phyloP scores from a whole-genome alignment of 2,329 filamentous ascomycete genomes.

The Celoporthe dispersa region DNA sequence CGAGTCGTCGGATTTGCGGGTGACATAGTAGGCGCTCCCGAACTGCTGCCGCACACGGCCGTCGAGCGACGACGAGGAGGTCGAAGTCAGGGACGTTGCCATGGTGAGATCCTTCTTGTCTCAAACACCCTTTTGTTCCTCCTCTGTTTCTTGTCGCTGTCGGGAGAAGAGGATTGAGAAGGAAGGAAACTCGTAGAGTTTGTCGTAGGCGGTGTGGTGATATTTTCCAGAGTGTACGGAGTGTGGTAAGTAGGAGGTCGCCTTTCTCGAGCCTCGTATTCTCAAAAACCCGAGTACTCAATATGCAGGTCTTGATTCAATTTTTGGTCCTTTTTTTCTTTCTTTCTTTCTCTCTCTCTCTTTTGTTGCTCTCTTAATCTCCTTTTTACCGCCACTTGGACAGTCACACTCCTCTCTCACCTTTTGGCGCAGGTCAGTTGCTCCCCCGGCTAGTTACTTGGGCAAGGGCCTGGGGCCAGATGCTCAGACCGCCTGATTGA shows the following conservation, averaged over 20 bases:
- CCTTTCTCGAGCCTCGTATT: neutral
- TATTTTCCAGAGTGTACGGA: neutral
- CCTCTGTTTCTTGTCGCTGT: no score
- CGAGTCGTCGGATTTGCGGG: slow-evolving; percentile 9
- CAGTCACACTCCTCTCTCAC: neutral
- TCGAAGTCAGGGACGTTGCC: neutral
- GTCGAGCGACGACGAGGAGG: neutral
- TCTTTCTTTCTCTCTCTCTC: neutral
- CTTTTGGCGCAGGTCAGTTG: neutral
- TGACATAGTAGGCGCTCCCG: neutral
- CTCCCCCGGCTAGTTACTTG: neutral
- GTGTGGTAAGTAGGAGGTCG: neutral
- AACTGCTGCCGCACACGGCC: slow-evolving; percentile 7
- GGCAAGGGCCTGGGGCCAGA: neutral
- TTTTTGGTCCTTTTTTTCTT: neutral
- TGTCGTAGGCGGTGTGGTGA: neutral
- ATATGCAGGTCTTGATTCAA: neutral
- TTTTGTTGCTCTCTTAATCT: neutral
- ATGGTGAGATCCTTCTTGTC: neutral
- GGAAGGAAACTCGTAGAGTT: no score
- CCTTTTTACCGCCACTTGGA: neutral
- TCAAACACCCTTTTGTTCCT: neutral
- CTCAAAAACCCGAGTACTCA: neutral
- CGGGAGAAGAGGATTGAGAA: no score
- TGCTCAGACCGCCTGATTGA: slow-evolving; percentile 4